Evolutionary conservation across 768 basidiomycete species (phyloP).

Genomic region (Auriscalpium vulgare): DNA sequence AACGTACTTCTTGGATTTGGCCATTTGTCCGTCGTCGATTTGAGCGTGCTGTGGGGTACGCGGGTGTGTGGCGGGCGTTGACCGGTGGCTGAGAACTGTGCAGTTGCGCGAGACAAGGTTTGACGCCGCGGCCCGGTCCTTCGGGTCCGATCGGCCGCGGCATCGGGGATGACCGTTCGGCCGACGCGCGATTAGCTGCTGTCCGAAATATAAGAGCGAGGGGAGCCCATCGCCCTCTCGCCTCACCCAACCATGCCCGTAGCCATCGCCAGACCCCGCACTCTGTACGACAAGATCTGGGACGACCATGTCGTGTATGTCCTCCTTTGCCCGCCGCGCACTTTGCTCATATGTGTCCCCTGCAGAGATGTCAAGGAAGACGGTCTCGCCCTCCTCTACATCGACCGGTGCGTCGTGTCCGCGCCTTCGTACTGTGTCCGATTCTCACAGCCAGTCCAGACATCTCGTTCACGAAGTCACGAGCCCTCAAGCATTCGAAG

Average conservation of each 20-base stretch:
- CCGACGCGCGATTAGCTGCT: neutral
- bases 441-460: slow-evolving; percentile 19
- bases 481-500: slow-evolving; percentile 55
- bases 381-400: slow-evolving; percentile 76
- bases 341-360: neutral
- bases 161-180: neutral
- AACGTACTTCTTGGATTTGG: slow-evolving; percentile 95
- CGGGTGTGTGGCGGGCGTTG: neutral
- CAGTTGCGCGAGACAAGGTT: slow-evolving; percentile 13
- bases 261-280: slow-evolving; percentile 59
- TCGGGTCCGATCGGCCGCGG: neutral
- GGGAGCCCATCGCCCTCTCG: neutral
- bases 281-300: slow-evolving; percentile 97
- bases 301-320: slow-evolving; percentile 87
- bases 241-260: slow-evolving; percentile 38
- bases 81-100: slow-evolving; percentile 23
- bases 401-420: slow-evolving; percentile 29
- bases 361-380: slow-evolving; percentile 63
- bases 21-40: slow-evolving; percentile 46
- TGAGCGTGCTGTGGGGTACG: slow-evolving; percentile 15
- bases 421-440: slow-evolving; percentile 1
- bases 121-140: neutral
- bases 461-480: slow-evolving; percentile 61
- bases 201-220: neutral
- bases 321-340: neutral